Base-by-base conservation (phyloP, 2,329 filamentous ascomycete genomes). In the Bipolaris bicolor region DNA sequence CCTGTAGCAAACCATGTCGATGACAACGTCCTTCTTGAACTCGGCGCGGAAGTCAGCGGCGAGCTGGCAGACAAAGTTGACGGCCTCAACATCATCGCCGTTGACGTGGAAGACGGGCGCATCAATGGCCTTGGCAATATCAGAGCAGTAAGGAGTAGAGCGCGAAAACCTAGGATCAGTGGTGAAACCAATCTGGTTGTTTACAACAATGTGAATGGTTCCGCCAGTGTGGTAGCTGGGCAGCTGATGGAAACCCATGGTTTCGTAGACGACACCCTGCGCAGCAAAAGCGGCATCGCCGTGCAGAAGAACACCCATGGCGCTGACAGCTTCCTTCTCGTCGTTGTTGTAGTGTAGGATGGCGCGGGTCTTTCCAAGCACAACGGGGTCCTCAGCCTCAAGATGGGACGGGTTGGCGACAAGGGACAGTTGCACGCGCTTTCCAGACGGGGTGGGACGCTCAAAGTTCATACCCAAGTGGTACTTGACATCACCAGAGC, bases 401-500 rank as follows among this genome's bases (percentile, higher is more conserved):
- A 99, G 83, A 84, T 99, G 95, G 55, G 95, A 99, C 37, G 95
- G 95, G 79, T 99, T 99, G 81, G 95, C 95, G 59, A 99, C 95
- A 49, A 99, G 87, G 61, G 95, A 99, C 52, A 99, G 88, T 82
- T 99, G 95, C n/a, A 99, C 95, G 64, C 95, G 95, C 86, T 98
- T 98, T 71, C 95, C 95, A 41, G 94, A 98, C 57, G 95, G 95
- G 9, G 95, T 99, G 52, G 95, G 95, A 63, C 95, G 92, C 83
- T 99, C 95, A 69, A 99, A 99, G 84, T 99, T 99, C 95, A 99
- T 99, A 76, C 95, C 95, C 72, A 99, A 83, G 82, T 99, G 95
- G 82, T 99, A 99, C 81, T 99, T 99, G 80, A 99, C 95, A 78
- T 99, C 95, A 71, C 95, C 95, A 57, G 95, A 98, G 58, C 95